These are phyloP conservation scores for Fusarium chlamydosporum DNA, from an alignment of 2,329 filamentous ascomycete genomes.

Conservation along the genomic window DNA sequence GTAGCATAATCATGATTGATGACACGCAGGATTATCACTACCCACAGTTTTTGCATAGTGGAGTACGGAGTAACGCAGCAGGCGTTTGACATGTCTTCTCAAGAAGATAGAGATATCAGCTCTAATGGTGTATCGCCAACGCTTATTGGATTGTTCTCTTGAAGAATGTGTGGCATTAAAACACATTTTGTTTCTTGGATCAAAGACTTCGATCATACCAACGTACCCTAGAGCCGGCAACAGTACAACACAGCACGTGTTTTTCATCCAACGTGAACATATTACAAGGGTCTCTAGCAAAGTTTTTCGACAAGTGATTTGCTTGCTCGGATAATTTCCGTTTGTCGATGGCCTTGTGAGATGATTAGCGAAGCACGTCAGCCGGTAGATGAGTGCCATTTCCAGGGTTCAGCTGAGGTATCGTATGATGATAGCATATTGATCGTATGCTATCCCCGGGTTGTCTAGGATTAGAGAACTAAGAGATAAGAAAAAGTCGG, in stretches of 20 bases:
- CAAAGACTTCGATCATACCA: background rate
- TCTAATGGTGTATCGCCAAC: background rate
- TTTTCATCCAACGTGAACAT: background rate
- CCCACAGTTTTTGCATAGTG: too few relatives aligned
- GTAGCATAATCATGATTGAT: slow-evolving; percentile 18
- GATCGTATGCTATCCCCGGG: slow-evolving; percentile 1
- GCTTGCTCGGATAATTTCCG: slow-evolving; percentile 2
- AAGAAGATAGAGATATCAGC: background rate
- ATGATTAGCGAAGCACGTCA: background rate
- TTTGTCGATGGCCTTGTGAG: background rate
- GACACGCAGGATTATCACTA: slow-evolving; percentile 8
- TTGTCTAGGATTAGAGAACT: background rate
- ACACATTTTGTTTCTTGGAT: background rate
- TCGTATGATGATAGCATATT: slow-evolving; percentile 14
- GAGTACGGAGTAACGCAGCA: background rate
- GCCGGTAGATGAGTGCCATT: background rate
- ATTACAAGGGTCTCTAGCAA: background rate
- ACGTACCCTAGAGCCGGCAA: background rate
- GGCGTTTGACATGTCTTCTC: background rate
- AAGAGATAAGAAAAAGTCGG: background rate
- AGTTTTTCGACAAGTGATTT: background rate
- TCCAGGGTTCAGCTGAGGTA: slow-evolving; percentile 11
- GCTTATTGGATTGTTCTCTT: too few relatives aligned
- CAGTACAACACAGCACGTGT: background rate
- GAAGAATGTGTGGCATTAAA: too few relatives aligned